Evolutionary conservation across 73 alveolate genomes (phyloP).

Genomic region (Paraurostyla sp.): DNA sequence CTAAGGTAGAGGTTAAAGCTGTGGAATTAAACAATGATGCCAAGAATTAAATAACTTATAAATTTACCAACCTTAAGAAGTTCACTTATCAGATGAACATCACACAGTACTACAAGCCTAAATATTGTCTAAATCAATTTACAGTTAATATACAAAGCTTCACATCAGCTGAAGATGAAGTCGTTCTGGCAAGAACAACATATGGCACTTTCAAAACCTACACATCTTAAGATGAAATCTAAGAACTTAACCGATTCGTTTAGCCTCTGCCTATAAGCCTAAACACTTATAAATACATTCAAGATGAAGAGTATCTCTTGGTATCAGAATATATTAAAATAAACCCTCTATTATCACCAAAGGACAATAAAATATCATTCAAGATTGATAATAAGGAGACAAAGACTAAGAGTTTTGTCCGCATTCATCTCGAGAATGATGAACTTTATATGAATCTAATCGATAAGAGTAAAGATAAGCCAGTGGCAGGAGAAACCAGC

Average conservation of each 20-base stretch:
- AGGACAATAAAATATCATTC: not conserved
- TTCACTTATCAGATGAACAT: not conserved
- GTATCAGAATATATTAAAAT: conserved; percentile 30
- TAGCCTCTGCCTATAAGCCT: conserved; percentile 15
- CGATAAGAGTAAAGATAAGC: not conserved
- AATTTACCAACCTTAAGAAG: not conserved
- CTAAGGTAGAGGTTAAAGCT: conserved; percentile 6
- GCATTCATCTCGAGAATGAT: not conserved
- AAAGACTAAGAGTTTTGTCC: not conserved
- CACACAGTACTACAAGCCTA: not conserved
- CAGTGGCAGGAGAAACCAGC: not conserved
- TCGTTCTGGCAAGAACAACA: not conserved
- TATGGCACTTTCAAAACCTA: conserved; percentile 17
- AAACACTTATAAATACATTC: conserved; percentile 21
- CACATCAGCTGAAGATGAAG: not conserved
- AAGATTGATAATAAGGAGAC: not conserved
- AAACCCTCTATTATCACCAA: too few relatives aligned
- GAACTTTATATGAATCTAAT: not conserved
- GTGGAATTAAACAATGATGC: not conserved
- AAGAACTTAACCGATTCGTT: not conserved
- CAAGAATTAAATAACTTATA: not conserved
- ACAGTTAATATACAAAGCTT: not conserved
- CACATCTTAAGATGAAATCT: conserved; percentile 18
- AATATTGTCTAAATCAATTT: not conserved
- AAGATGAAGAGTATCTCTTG: conserved; percentile 35